Percentiles rank a stretch among this genome's conserved stretches.
phyloP scores from a whole-genome alignment of 2,329 filamentous ascomycete genomes.

The Aspergillus japonicus region DNA sequence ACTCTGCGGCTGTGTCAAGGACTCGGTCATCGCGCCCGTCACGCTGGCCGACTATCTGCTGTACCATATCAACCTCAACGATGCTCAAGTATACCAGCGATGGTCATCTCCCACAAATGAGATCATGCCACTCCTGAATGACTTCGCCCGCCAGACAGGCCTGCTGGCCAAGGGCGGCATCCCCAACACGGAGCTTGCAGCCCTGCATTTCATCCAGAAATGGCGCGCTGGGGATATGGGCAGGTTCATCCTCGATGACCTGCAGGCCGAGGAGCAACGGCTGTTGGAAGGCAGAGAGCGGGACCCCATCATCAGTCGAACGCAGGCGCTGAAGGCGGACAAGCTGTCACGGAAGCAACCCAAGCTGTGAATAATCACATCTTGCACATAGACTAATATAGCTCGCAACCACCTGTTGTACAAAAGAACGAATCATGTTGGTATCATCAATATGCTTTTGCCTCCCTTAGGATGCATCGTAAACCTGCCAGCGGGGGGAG shows the following conservation, averaged over 20 bases:
- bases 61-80: constrained; percentile 72
- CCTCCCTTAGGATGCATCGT: constrained; percentile 15
- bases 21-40: constrained; percentile 74
- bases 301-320: constrained; percentile 40
- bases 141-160: constrained; percentile 71
- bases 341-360: constrained; percentile 32
- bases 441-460: constrained; percentile 20
- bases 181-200: constrained; percentile 69
- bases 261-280: constrained; percentile 62
- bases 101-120: constrained; percentile 79
- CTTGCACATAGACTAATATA: constrained; percentile 2
- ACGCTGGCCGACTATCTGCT: constrained; percentile 88
- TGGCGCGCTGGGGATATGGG: constrained; percentile 79
- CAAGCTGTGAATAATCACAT: constrained; percentile 24
- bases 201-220: constrained; percentile 75
- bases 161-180: constrained; percentile 70
- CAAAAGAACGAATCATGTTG: constrained; percentile 21
- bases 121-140: constrained; percentile 67
- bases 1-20: constrained; percentile 85
- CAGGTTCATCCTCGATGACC: constrained; percentile 73
- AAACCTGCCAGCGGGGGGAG: constrained; percentile 13
- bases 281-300: constrained; percentile 34
- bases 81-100: constrained; percentile 61
- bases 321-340: constrained; percentile 44
- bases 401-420: constrained; percentile 20